Evolutionary conservation across 2,329 filamentous ascomycete species (phyloP).

Genomic region (Scortechinia acanthostroma): DNA sequence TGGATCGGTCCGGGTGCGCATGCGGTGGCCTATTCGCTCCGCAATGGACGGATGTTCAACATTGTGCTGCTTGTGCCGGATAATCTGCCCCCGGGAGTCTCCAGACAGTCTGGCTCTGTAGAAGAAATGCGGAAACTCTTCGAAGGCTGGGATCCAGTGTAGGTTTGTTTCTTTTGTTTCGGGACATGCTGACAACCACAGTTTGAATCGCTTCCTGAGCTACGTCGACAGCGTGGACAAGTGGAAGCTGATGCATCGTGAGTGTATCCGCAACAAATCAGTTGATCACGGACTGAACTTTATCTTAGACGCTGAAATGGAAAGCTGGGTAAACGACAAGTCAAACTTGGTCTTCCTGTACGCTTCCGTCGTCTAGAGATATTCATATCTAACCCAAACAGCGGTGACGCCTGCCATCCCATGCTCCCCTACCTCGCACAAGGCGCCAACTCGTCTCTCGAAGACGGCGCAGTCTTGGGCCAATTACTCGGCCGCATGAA

Average conservation of each 20-base stretch:
- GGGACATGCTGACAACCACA: neutral
- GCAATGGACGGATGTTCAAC: constrained; percentile 52
- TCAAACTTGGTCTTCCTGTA: constrained; percentile 3
- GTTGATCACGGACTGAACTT: too few relatives aligned
- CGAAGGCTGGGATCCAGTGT: constrained; percentile 57
- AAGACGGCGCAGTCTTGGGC: constrained; percentile 4
- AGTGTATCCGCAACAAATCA: constrained; percentile 1
- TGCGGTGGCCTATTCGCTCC: constrained; percentile 54
- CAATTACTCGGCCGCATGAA: constrained; percentile 2
- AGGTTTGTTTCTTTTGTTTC: constrained; percentile 18
- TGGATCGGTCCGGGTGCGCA: constrained; percentile 60
- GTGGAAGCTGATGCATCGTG: constrained; percentile 7
- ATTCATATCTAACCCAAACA: too few relatives aligned
- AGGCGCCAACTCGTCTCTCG: constrained; percentile 4
- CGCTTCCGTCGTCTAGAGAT: too few relatives aligned
- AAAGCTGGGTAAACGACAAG: constrained; percentile 2
- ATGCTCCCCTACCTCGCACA: constrained; percentile 5
- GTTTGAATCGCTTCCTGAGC: constrained; percentile 4
- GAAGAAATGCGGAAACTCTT: constrained; percentile 57
- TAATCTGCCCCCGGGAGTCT: constrained; percentile 43
- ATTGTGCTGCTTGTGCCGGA: constrained; percentile 62
- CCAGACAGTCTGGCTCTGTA: constrained; percentile 39
- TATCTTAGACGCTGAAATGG: constrained; percentile 4
- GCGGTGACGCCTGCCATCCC: constrained; percentile 4
- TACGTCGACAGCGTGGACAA: constrained; percentile 6